Evolutionary conservation across 345 rosid species (phyloP).

Genomic region (Corchorus olitorius): DNA sequence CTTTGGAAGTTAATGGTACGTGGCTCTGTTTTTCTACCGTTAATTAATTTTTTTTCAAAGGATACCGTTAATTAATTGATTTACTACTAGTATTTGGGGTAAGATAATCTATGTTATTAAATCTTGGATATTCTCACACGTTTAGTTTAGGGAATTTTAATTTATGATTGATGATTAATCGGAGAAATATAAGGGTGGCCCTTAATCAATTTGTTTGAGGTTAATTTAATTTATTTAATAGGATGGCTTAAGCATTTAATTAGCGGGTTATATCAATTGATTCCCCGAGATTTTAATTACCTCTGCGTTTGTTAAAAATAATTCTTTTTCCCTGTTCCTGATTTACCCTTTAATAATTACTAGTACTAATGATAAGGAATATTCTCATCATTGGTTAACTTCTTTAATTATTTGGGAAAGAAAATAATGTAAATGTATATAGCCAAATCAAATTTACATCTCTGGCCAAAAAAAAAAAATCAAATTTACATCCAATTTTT

Average conservation of each 20-base stretch:
- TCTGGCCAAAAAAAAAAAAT: no score
- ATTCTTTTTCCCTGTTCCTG: no score
- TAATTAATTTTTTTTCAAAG: no score
- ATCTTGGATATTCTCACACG: no score
- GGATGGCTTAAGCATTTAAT: neutral
- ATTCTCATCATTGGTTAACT: no score
- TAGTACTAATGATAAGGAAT: no score
- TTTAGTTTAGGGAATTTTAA: neutral
- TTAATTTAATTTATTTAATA: neutral
- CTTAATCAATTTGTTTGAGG: neutral
- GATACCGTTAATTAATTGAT: neutral
- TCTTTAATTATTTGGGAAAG: no score
- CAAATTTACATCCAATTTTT: no score
- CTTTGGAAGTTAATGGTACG: conserved; percentile 12
- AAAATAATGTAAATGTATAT: no score
- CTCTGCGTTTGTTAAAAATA: no score
- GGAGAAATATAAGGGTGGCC: neutral
- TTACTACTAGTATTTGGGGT: neutral
- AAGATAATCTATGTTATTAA: neutral
- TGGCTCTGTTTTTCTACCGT: neutral
- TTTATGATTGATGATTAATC: neutral
- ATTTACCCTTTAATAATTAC: neutral
- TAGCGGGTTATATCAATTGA: no score
- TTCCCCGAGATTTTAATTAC: neutral
- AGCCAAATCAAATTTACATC: no score